Evolutionary conservation across 2,329 filamentous ascomycete genomes (phyloP).

Genomic region (Curvularia lunata): DNA sequence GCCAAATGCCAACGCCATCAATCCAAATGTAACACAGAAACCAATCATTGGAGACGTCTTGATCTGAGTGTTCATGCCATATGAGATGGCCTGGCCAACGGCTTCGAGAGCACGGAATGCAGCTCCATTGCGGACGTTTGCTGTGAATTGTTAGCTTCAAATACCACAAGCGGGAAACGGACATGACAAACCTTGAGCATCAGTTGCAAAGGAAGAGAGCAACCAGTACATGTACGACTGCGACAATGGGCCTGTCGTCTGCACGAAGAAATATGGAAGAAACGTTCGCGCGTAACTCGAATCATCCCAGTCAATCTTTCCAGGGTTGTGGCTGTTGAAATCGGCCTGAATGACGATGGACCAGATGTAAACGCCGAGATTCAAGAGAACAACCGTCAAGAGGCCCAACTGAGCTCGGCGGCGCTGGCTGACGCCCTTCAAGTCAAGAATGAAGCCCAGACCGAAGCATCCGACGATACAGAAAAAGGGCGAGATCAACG

Average conservation of each 20-base stretch:
- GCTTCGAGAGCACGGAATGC: constrained; percentile 40
- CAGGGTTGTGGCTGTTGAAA: constrained; percentile 51
- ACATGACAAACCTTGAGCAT: constrained; percentile 28
- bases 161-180: neutral
- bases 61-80: constrained; percentile 41
- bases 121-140: constrained; percentile 35
- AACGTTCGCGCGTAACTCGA: constrained; percentile 52
- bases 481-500: constrained; percentile 57
- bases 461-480: constrained; percentile 60
- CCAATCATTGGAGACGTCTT: constrained; percentile 36
- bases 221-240: constrained; percentile 45
- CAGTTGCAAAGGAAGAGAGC: constrained; percentile 38
- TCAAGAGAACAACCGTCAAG: constrained; percentile 55
- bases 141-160: constrained; percentile 16
- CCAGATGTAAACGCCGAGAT: constrained; percentile 59
- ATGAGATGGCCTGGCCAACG: constrained; percentile 37
- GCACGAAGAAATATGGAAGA: constrained; percentile 58
- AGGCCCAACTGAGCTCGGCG: constrained; percentile 57
- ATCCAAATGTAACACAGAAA: constrained; percentile 42
- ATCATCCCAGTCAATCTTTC: constrained; percentile 57
- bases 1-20: constrained; percentile 40
- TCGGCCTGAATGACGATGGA: constrained; percentile 56
- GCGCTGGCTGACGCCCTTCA: constrained; percentile 68
- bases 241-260: constrained; percentile 49
- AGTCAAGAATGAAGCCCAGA: constrained; percentile 64